Evolutionary conservation across 805 yeast species (phyloP).

Genomic region (Candida railenensis): DNA sequence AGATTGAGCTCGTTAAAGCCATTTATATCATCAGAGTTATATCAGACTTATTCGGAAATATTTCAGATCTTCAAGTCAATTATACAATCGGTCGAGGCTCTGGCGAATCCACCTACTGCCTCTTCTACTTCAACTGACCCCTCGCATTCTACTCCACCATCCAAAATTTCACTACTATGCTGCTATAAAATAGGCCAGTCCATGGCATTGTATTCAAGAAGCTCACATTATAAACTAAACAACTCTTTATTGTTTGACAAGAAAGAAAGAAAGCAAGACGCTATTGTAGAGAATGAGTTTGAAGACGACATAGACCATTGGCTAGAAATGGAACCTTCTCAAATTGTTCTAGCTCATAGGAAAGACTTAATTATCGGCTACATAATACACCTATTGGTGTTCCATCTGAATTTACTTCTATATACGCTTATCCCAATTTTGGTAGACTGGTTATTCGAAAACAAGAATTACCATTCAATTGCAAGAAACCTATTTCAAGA

Average conservation of each 20-base stretch:
- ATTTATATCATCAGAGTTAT: conserved; percentile 25
- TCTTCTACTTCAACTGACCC: too few relatives aligned
- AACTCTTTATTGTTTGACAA: conserved; percentile 24
- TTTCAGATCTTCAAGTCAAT: conserved; percentile 29
- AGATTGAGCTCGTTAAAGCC: conserved; percentile 26
- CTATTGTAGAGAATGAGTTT: conserved; percentile 12
- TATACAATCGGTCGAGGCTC: conserved; percentile 8
- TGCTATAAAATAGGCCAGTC: conserved; percentile 28
- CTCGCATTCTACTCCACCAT: conserved; percentile 2
- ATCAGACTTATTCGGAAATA: conserved; percentile 27
- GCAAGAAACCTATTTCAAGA: conserved; percentile 19
- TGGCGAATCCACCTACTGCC: too few relatives aligned
- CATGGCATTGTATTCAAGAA: conserved; percentile 31
- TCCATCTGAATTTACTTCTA: conserved; percentile 31
- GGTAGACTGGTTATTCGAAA: conserved; percentile 38
- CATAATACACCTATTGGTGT: conserved; percentile 29
- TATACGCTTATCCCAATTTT: conserved; percentile 33
- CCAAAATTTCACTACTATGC: conserved; percentile 22
- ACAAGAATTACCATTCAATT: conserved; percentile 12
- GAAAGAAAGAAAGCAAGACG: not conserved
- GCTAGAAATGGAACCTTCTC: conserved; percentile 32
- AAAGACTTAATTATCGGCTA: conserved; percentile 32
- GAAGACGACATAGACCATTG: conserved; percentile 36
- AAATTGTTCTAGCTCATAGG: conserved; percentile 19
- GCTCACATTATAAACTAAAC: conserved; percentile 32